Conservation (phyloP, 2,329 filamentous ascomycete species). For the Fonsecaea monophora region DNA sequence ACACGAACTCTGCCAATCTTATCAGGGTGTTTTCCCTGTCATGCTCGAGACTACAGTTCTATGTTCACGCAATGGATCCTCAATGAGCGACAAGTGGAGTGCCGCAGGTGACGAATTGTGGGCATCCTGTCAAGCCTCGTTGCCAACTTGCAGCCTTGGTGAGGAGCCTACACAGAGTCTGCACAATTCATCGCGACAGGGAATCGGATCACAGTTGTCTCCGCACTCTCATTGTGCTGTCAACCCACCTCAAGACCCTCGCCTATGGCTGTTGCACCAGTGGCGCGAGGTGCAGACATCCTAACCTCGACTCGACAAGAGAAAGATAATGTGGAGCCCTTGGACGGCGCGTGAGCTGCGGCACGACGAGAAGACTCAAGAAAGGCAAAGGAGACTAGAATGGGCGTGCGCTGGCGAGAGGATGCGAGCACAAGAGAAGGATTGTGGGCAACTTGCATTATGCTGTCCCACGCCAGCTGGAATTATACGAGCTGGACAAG, state of each 20-base stretch:
- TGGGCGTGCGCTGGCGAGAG: neutral
- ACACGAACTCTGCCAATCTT: neutral
- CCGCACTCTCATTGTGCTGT: neutral
- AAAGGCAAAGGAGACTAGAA: neutral
- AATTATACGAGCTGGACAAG: neutral
- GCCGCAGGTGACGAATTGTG: neutral
- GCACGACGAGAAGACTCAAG: neutral
- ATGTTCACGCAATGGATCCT: neutral
- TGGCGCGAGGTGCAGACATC: neutral
- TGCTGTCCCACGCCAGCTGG: neutral
- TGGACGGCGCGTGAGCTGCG: neutral
- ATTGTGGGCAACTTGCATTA: neutral
- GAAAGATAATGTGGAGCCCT: neutral
- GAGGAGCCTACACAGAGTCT: neutral
- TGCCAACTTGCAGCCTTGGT: neutral
- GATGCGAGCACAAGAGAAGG: neutral
- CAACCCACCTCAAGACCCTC: neutral
- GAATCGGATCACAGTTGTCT: neutral
- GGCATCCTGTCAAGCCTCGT: neutral
- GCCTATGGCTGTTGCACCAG: neutral
- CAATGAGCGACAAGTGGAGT: neutral
- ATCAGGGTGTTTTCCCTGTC: neutral
- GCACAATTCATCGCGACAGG: neutral
- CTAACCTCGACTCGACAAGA: neutral
- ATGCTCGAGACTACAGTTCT: neutral